Evolutionary conservation across 441 rosid genomes (phyloP), one percentile per base, ranked within the genome.

Genomic region (Daphne laureola): DNA sequence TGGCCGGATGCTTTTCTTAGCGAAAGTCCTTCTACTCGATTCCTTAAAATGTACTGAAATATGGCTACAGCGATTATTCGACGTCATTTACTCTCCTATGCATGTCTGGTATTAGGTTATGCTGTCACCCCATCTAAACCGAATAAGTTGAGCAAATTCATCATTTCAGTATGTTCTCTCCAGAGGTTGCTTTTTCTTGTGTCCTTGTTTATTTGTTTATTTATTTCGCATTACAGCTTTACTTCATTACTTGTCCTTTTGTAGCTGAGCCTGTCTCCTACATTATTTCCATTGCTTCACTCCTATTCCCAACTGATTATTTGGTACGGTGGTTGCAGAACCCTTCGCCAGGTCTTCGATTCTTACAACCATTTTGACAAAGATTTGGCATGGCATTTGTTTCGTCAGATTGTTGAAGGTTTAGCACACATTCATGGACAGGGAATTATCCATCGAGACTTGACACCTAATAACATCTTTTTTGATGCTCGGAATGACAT

Each of bases 391-490:
- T 93, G 97, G 98, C 98, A 84, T 68, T 69, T 69, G 61, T 80
- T 73, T 73, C 97, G 90, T 46, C 98, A 93, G 82, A 86, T 93
- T 72, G 98, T 93, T 16, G 97, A 93, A 74, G 98, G 98, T 66
- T 69, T 93, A 80, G 93, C 59, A 38, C 98, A 93, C 70, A 89
- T 93, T 58, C 98, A 93, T 66, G 96, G 84, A 58, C 98, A 93
- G 62, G 98, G 98, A 69, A 93, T 93, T 61, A 89, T 93, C 73
- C 98, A 93, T 79, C 80, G 98, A 38, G 98, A 93, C 76, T 76
- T 93, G 66, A 93, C 98, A n/a, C 98, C 98, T 0, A 93, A 68
- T 64, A 93, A 93, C 67, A 93, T 93, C 56, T 93, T 93, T 66
- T 93, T 89, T 76, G 97, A 85, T 79, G 89, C 98, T 42, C 97